Percentiles rank a stretch among this genome's conserved stretches.
These are phyloP conservation scores for Morella rubra DNA, from an alignment of 306 rosid species.

Conservation along the genomic window DNA sequence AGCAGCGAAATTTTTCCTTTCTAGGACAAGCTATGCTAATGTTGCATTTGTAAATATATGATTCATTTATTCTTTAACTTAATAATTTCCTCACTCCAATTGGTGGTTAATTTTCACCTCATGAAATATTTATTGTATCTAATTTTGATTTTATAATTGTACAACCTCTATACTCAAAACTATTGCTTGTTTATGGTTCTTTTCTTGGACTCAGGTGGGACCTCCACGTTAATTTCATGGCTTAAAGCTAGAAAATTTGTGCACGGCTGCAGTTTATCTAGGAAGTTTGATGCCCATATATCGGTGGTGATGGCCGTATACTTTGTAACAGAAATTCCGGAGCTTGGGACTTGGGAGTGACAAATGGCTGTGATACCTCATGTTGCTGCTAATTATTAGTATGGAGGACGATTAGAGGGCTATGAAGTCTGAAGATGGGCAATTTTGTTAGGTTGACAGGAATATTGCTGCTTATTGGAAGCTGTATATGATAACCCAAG, in stretches of 20 bases:
- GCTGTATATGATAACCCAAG: neutral
- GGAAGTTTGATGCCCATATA: neutral
- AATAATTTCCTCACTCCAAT: neutral
- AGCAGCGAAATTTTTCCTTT: neutral
- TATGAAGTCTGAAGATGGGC: neutral
- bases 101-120: neutral
- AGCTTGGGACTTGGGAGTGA: neutral
- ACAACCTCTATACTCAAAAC: neutral
- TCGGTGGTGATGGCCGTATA: neutral
- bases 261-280: neutral
- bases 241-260: neutral
- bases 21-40: slow-evolving; percentile 1
- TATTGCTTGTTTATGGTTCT: neutral
- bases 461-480: neutral
- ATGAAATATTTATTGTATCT: neutral
- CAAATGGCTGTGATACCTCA: neutral
- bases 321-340: neutral
- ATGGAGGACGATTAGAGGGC: neutral
- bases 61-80: neutral
- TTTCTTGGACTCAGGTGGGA: neutral
- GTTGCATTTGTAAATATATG: neutral
- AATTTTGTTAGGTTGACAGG: neutral
- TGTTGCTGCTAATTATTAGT: neutral
- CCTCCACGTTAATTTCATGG: neutral
- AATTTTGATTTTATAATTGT: neutral